Percentiles rank a stretch among this genome's conserved stretches.
Evolutionary conservation across 129 eudicot genomes (phyloP).

Genomic region (Tagetes patula): DNA sequence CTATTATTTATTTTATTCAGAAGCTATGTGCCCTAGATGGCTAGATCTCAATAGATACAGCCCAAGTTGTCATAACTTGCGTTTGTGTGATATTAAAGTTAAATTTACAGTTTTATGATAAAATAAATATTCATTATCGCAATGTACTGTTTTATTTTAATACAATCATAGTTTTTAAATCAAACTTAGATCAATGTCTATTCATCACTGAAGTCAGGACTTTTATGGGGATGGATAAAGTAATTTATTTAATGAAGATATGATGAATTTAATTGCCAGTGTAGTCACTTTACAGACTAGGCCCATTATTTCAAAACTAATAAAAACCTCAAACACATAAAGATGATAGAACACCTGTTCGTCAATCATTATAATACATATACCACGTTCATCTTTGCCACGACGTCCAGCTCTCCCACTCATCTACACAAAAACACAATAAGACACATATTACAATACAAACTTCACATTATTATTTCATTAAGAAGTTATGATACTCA

Average conservation of each 20-base stretch:
- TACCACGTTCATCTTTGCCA: slow-evolving; percentile 98
- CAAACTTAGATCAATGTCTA: neutral
- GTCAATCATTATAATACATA: slow-evolving; percentile 93
- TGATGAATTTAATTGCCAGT: neutral
- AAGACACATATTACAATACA: slow-evolving; percentile 23
- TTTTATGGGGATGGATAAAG: neutral
- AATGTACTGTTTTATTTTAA: neutral
- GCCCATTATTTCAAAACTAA: neutral
- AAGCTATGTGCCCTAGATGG: neutral
- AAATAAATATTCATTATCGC: neutral
- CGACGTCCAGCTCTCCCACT: slow-evolving; percentile 99
- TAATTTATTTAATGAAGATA: neutral
- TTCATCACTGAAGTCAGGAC: neutral
- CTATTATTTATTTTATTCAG: neutral
- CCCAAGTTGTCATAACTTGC: neutral
- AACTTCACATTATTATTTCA: neutral
- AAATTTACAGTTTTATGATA: neutral
- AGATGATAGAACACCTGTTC: slow-evolving; percentile 57
- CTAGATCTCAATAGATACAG: neutral
- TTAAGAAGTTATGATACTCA: slow-evolving; percentile 37
- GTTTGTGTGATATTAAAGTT: neutral
- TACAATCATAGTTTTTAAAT: neutral
- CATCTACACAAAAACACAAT: slow-evolving; percentile 52
- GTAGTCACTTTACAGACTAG: neutral
- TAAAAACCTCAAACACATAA: neutral